Conservation (phyloP, 139 green algal genomes). For the Picochlorum sp. region DNA sequence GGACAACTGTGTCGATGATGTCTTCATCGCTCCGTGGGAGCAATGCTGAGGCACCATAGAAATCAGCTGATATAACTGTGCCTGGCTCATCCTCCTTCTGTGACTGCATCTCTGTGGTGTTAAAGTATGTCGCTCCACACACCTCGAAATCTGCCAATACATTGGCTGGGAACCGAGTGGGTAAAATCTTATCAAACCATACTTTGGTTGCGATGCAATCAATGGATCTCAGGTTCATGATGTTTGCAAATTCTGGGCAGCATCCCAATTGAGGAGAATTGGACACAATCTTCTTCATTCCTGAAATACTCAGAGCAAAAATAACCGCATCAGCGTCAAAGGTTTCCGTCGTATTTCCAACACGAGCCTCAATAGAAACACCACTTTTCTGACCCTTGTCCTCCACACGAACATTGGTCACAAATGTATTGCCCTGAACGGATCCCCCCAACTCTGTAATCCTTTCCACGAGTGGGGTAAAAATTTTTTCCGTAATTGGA, state of each 20-base stretch:
- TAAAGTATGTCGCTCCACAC: slow-evolving; percentile 79
- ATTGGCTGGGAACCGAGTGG: slow-evolving; percentile 65
- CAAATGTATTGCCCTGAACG: slow-evolving; percentile 34
- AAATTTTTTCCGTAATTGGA: slow-evolving; percentile 74
- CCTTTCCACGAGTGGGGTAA: slow-evolving; percentile 52
- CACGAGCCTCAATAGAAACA: slow-evolving; percentile 13
- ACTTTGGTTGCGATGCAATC: slow-evolving; percentile 67
- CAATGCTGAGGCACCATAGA: slow-evolving; percentile 70
- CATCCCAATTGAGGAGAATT: slow-evolving; percentile 38
- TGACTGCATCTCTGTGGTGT: slow-evolving; percentile 77
- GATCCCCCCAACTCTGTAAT: slow-evolving; percentile 38
- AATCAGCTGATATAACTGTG: slow-evolving; percentile 78
- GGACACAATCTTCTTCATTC: slow-evolving; percentile 78
- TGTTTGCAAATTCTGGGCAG: slow-evolving; percentile 43
- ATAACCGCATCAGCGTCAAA: slow-evolving; percentile 68
- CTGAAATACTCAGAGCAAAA: slow-evolving; percentile 70
- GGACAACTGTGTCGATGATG: slow-evolving; percentile 55
- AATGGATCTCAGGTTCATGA: slow-evolving; percentile 69
- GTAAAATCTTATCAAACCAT: slow-evolving; percentile 58
- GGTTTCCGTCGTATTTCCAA: slow-evolving; percentile 16
- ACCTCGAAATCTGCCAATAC: slow-evolving; percentile 71
- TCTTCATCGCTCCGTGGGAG: slow-evolving; percentile 67
- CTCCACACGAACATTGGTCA: slow-evolving; percentile 40
- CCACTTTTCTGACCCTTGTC: slow-evolving; percentile 18
- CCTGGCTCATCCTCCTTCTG: slow-evolving; percentile 65